Evolutionary conservation across 495 filamentous ascomycete genomes (phyloP).

Genomic region (Penicillium waksmanii): DNA sequence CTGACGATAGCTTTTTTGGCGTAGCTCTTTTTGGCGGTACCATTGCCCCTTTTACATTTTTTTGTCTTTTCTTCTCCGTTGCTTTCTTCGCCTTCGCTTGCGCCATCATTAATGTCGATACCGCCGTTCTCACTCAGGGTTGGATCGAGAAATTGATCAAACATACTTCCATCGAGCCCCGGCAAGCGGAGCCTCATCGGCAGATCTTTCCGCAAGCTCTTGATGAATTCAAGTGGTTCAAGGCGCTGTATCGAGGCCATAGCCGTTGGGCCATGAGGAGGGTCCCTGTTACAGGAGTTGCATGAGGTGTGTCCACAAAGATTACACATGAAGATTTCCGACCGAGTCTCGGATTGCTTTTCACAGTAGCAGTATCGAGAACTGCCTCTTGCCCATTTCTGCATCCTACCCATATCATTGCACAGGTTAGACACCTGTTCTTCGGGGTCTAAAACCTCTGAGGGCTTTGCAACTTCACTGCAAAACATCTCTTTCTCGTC

Average conservation of each 20-base stretch:
- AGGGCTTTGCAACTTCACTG: too few species aligned
- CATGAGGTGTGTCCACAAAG: constrained; percentile 62
- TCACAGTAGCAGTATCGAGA: constrained; percentile 57
- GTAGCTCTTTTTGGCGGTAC: too few species aligned
- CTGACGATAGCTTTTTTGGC: too few species aligned
- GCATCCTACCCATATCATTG: too few species aligned
- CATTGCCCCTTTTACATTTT: too few species aligned
- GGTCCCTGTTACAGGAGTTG: constrained; percentile 57
- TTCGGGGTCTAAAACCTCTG: too few species aligned
- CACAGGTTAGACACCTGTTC: too few species aligned
- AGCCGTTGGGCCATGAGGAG: constrained; percentile 53
- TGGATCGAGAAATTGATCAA: constrained; percentile 21
- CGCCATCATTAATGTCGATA: too few species aligned
- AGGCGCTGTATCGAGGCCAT: constrained; percentile 32
- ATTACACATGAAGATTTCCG: constrained; percentile 49
- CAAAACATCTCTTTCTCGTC: too few species aligned
- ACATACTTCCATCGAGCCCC: constrained; percentile 35
- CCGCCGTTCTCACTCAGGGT: not conserved
- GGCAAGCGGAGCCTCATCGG: constrained; percentile 49
- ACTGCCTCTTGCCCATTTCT: too few species aligned
- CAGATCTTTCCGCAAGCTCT: constrained; percentile 43
- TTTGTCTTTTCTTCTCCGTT: too few species aligned
- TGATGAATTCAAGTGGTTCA: constrained; percentile 53
- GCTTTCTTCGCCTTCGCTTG: too few species aligned
- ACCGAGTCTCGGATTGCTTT: constrained; percentile 43